Conservation (phyloP, 1,139 yeast species). For the Saccharomyces hybrid region DNA sequence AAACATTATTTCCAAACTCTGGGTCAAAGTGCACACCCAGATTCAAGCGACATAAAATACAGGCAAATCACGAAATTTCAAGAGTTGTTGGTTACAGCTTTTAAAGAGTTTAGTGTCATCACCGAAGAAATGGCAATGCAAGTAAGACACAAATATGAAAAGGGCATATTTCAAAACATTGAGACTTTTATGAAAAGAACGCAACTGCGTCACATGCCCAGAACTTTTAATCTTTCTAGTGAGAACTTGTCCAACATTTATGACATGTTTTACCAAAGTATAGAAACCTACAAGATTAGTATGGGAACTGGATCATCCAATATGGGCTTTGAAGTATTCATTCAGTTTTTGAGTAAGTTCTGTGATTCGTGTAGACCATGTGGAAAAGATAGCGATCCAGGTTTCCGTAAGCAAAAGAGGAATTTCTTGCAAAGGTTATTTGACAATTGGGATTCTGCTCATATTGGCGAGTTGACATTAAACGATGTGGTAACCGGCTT, state of each 20-base stretch:
- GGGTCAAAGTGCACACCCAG: conserved; percentile 76
- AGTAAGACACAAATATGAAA: conserved; percentile 65
- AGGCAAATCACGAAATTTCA: conserved; percentile 77
- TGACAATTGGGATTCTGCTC: conserved; percentile 57
- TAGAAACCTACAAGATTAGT: conserved; percentile 58
- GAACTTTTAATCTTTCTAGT: conserved; percentile 51
- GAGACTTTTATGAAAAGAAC: conserved; percentile 89
- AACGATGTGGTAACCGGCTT: conserved; percentile 68
- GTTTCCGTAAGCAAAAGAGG: conserved; percentile 27
- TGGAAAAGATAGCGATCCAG: conserved; percentile 34
- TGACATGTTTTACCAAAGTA: conserved; percentile 75
- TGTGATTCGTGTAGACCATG: conserved; percentile 65
- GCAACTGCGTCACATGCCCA: conserved; percentile 77
- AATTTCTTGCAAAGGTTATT: conserved; percentile 60
- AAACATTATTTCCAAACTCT: conserved; percentile 74
- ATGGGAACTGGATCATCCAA: conserved; percentile 60
- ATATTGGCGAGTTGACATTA: conserved; percentile 51
- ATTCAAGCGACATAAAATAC: conserved; percentile 55
- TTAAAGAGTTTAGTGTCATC: conserved; percentile 77
- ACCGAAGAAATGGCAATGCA: conserved; percentile 66
- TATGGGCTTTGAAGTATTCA: conserved; percentile 70
- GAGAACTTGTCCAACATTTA: conserved; percentile 64
- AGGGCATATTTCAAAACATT: conserved; percentile 73
- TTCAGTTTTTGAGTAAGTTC: conserved; percentile 66
- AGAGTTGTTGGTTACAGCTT: conserved; percentile 82